Conservation (phyloP, 345 rosid species). For the Salix dunnii region DNA sequence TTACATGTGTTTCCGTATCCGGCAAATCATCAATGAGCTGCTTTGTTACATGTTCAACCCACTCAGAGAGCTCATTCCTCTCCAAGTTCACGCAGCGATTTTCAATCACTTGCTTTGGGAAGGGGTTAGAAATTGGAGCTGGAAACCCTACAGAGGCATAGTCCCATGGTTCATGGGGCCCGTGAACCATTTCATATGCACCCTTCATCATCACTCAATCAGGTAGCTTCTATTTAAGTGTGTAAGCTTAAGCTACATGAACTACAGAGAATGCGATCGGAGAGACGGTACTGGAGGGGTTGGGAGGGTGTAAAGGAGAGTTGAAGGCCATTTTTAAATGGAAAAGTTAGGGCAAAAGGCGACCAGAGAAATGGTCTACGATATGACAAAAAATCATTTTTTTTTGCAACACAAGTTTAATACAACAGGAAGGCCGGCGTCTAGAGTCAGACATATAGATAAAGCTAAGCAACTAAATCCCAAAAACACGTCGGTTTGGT, state of each 20-base stretch:
- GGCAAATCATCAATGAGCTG: constrained; percentile 57
- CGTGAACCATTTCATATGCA: constrained; percentile 42
- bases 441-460: constrained; percentile 32
- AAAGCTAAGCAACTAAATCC: constrained; percentile 26
- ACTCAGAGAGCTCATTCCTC: constrained; percentile 53
- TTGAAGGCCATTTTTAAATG: constrained; percentile 24
- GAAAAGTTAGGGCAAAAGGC: background rate
- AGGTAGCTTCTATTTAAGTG: background rate
- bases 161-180: constrained; percentile 41
- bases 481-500: constrained; percentile 46
- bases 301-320: constrained; percentile 30
- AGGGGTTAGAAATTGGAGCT: background rate
- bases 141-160: constrained; percentile 8
- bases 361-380: constrained; percentile 32
- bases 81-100: constrained; percentile 32
- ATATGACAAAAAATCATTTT: background rate
- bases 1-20: constrained; percentile 17
- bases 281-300: background rate
- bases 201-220: constrained; percentile 39
- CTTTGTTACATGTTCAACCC: constrained; percentile 62
- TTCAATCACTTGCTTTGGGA: constrained; percentile 19
- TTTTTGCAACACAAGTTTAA: constrained; percentile 6
- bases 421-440: constrained; percentile 52
- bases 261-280: background rate
- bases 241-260: background rate